Conservation (phyloP, 1,139 yeast genomes). For the Eremothecium coryli region DNA sequence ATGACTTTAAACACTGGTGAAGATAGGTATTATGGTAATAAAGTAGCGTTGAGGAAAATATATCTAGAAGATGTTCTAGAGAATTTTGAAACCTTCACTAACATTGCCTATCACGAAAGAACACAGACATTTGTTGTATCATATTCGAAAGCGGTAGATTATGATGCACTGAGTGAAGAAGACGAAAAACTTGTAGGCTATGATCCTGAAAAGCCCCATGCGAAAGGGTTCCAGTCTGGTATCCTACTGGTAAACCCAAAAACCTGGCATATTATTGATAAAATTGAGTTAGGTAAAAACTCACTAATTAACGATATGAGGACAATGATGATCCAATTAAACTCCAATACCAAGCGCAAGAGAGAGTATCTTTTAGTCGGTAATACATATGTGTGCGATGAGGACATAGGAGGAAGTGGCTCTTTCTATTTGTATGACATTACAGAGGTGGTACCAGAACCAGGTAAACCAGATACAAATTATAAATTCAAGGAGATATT, state of each 20-base stretch:
- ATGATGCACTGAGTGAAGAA: slow-evolving; percentile 67
- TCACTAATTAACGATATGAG: slow-evolving; percentile 44
- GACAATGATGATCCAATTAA: slow-evolving; percentile 30
- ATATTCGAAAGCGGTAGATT: slow-evolving; percentile 51
- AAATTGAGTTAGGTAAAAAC: slow-evolving; percentile 53
- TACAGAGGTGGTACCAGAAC: slow-evolving; percentile 83
- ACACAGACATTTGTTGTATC: slow-evolving; percentile 61
- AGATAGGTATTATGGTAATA: slow-evolving; percentile 48
- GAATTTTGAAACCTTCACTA: slow-evolving; percentile 58
- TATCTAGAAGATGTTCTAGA: slow-evolving; percentile 23
- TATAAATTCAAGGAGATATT: slow-evolving; percentile 70
- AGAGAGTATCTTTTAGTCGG: slow-evolving; percentile 73
- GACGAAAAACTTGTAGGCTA: slow-evolving; percentile 55
- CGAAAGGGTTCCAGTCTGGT: slow-evolving; percentile 48
- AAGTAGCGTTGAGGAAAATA: slow-evolving; percentile 51
- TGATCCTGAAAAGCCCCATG: slow-evolving; percentile 42
- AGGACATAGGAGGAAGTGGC: slow-evolving; percentile 78
- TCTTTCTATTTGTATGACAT: slow-evolving; percentile 66
- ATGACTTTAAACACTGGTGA: slow-evolving; percentile 33
- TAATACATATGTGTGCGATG: slow-evolving; percentile 67
- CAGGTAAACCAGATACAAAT: slow-evolving; percentile 76
- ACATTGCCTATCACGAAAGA: slow-evolving; percentile 62
- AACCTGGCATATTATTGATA: slow-evolving; percentile 72
- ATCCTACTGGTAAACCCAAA: slow-evolving; percentile 62
- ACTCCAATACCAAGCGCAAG: slow-evolving; percentile 46